Conservation (phyloP, 306 rosid genomes). For the Dryas alaskensis region DNA sequence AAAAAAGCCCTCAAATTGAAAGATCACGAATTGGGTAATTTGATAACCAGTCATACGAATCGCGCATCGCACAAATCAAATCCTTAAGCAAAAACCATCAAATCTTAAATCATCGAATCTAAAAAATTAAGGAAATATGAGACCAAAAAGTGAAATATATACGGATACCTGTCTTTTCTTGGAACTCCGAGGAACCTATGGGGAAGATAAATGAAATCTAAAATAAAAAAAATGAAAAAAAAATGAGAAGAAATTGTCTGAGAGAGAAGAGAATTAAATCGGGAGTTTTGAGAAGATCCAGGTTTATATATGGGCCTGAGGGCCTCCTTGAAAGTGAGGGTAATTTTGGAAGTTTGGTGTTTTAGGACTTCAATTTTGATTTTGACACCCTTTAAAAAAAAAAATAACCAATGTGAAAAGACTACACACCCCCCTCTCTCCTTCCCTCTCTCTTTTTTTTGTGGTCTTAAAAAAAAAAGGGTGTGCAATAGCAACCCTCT, state of each 20-base stretch:
- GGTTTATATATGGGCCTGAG: not conserved
- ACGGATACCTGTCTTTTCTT: slow-evolving; percentile 4
- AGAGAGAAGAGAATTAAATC: not conserved
- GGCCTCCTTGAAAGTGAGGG: not conserved
- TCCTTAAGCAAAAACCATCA: not conserved
- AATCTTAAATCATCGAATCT: not conserved
- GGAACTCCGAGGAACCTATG: not conserved
- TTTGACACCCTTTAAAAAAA: too few relatives aligned
- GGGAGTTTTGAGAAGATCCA: not conserved
- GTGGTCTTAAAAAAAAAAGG: too few relatives aligned
- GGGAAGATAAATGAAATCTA: not conserved
- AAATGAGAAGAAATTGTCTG: not conserved
- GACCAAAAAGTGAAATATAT: not conserved
- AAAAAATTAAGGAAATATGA: not conserved
- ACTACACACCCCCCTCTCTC: too few relatives aligned
- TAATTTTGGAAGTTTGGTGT: not conserved
- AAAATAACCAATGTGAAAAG: too few relatives aligned
- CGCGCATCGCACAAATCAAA: slow-evolving; percentile 1
- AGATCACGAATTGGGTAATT: not conserved
- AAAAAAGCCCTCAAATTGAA: not conserved
- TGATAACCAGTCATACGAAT: not conserved
- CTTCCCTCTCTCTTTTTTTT: too few relatives aligned
- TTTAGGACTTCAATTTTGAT: not conserved
- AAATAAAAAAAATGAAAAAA: not conserved
- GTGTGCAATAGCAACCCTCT: too few relatives aligned